Base-by-base conservation (phyloP, 805 yeast species). In the Kuraishia hungarica region DNA sequence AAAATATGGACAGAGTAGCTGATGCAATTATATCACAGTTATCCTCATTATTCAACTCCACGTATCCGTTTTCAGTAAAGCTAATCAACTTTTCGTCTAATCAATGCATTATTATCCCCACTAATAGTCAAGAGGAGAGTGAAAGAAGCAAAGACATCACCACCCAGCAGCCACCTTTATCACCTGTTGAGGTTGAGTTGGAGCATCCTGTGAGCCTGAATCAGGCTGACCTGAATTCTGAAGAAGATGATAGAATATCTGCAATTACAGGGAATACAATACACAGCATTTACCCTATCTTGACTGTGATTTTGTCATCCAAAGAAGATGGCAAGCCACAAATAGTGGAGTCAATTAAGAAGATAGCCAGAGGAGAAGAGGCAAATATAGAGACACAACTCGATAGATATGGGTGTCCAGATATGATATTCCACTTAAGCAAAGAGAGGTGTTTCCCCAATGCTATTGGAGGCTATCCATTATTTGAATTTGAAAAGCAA, bases 1-100 rank as follows among this genome's bases (percentile, higher is more conserved):
- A 58, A 47, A 62, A 65, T 51, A 51, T 66, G 39, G 39, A 54
- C 1, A 56, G 64, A 39, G 39, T 70, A 20, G 57, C 60, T 2
- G 60, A 63, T 20, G 60, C 68, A 57, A 56, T 70, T 26, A 58
- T 59, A 28, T 56, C 66, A 2, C 70, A 69, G 51, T 22, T 67
- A 29, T 54, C 54, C 2, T 57, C 55, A 22, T 39, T 69, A 43
- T 62, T 61, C 23, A 54, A 52, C 15, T 57, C 56, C 1, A 57
- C 54, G 21, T 55, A 53, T 20, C 54, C 54, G n/a, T 60, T 61
- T 17, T 59, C 57, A 53, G 61, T 68, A 35, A 65, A 62, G 48
- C 29, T 69, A 4, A 52, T 66, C 17, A 60, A 63, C 55, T 51
- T 62, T 4, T 53, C 54, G 2, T 52, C 61, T 2, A 57, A 58